Evolutionary conservation across 2,329 filamentous ascomycete genomes (phyloP).

Genomic region (Epicoccum nigrum): DNA sequence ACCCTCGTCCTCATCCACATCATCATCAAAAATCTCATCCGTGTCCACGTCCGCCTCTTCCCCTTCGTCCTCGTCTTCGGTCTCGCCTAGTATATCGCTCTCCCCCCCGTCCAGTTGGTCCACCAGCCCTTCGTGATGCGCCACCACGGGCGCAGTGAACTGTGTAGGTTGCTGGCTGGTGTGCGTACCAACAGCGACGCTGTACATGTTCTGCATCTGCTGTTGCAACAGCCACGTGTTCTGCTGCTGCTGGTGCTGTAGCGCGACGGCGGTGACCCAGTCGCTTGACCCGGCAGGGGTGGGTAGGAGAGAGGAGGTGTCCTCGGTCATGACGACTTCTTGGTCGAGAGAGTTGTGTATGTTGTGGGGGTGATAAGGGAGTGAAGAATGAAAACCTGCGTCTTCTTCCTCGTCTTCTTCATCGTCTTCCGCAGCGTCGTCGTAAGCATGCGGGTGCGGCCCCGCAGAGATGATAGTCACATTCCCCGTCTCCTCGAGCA

Average conservation of each 20-base stretch:
- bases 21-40: conserved; percentile 34
- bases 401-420: conserved; percentile 9
- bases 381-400: too few species aligned
- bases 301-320: not conserved
- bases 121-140: too few species aligned
- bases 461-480: conserved; percentile 38
- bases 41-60: conserved; percentile 38
- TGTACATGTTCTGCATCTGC: conserved; percentile 10
- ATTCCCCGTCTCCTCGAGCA: conserved; percentile 39
- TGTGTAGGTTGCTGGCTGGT: not conserved
- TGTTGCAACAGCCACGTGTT: conserved; percentile 7
- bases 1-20: conserved; percentile 8
- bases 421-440: conserved; percentile 5
- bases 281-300: not conserved
- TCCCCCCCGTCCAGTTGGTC: too few species aligned
- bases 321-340: conserved; percentile 15
- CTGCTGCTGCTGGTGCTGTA: conserved; percentile 12
- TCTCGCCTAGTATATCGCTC: too few species aligned
- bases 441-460: conserved; percentile 20
- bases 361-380: not conserved
- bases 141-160: not conserved
- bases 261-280: conserved; percentile 10
- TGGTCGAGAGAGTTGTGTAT: not conserved
- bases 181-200: not conserved
- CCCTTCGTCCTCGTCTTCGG: conserved; percentile 21